Evolutionary conservation across 768 basidiomycete genomes (phyloP).

Genomic region (Scleroderma citrinum): DNA sequence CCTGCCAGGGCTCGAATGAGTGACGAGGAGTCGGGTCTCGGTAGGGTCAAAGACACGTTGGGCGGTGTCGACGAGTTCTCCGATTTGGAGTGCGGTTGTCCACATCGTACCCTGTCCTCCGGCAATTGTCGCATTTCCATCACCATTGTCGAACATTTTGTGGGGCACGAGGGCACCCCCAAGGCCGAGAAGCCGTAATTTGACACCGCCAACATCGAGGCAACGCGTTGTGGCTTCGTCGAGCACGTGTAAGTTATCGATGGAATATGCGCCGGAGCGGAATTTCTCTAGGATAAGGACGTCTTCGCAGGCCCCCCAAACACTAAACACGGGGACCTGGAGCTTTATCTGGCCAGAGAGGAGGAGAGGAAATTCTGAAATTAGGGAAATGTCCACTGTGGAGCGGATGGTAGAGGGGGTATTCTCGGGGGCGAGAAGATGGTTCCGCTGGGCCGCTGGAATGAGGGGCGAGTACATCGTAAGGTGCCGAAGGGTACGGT

Average conservation of each 20-base stretch:
- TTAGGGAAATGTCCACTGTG: constrained; percentile 67
- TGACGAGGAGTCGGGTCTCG: constrained; percentile 91
- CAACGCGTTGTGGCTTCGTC: constrained; percentile 95
- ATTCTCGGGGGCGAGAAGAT: constrained; percentile 71
- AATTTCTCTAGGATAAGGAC: constrained; percentile 91
- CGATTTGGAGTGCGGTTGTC: constrained; percentile 96
- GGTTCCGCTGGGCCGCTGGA: constrained; percentile 70
- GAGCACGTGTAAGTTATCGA: constrained; percentile 87
- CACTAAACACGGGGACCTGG: constrained; percentile 89
- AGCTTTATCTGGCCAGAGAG: constrained; percentile 88
- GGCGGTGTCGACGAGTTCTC: constrained; percentile 96
- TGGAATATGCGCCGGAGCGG: constrained; percentile 71
- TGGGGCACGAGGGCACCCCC: constrained; percentile 94
- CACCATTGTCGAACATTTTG: constrained; percentile 93
- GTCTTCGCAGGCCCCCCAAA: constrained; percentile 98
- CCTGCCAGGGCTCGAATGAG: constrained; percentile 87
- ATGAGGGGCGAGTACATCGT: constrained; percentile 96
- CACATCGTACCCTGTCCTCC: constrained; percentile 99
- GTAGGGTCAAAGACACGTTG: constrained; percentile 88
- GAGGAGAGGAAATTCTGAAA: constrained; percentile 92
- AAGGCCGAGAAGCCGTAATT: constrained; percentile 89
- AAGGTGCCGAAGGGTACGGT: constrained; percentile 93
- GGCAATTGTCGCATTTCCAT: constrained; percentile 93
- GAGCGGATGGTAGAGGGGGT: constrained; percentile 62
- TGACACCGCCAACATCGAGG: constrained; percentile 88